phyloP scores from a whole-genome alignment of 768 basidiomycete species.

The Imleria badia region DNA sequence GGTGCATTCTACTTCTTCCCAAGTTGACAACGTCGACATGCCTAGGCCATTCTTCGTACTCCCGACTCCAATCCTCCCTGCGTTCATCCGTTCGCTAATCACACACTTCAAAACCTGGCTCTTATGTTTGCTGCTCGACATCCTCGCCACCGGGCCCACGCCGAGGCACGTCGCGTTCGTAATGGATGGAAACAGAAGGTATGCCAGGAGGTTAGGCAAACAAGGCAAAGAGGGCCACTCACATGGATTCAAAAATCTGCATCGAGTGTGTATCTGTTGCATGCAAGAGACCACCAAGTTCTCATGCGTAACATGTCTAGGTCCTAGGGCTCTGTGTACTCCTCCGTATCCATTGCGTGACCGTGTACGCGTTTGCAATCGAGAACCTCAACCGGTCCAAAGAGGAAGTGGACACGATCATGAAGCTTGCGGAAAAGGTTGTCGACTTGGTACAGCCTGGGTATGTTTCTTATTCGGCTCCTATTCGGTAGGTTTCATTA shows the following conservation, averaged over 20 bases:
- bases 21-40: no score
- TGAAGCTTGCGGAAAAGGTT: constrained; percentile 81
- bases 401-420: constrained; percentile 84
- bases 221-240: constrained; percentile 76
- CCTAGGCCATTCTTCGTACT: no score
- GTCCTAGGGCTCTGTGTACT: constrained; percentile 81
- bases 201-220: constrained; percentile 69
- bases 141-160: constrained; percentile 81
- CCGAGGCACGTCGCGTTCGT: constrained; percentile 92
- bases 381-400: constrained; percentile 92
- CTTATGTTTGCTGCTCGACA: constrained; percentile 52
- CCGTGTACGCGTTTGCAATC: constrained; percentile 97
- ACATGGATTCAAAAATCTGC: constrained; percentile 78
- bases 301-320: constrained; percentile 39
- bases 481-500: not conserved
- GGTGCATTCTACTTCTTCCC: no score
- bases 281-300: no score
- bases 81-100: constrained; percentile 12
- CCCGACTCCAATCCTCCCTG: not conserved
- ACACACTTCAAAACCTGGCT: constrained; percentile 24
- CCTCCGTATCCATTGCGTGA: constrained; percentile 77
- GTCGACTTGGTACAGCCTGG: constrained; percentile 77
- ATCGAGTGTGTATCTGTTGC: constrained; percentile 55
- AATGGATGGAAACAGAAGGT: constrained; percentile 96
- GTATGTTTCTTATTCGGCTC: constrained; percentile 43